Percentiles rank a stretch among this genome's conserved stretches.
Evolutionary conservation across 164 flowering plant genomes (phyloP).

Genomic region (Vitis rotundifolia): DNA sequence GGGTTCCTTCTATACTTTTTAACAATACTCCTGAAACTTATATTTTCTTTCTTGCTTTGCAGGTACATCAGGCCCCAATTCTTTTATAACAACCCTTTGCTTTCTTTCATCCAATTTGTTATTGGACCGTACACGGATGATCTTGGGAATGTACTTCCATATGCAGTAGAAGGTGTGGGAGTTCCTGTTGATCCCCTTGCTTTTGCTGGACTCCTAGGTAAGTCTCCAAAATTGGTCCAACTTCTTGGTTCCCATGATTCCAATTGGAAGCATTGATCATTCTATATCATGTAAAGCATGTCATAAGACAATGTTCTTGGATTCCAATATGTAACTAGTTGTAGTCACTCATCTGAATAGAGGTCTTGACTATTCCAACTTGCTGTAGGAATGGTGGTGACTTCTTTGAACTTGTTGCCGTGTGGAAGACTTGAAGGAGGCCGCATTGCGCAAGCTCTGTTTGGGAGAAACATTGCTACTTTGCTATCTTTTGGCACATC

Average conservation of each 20-base stretch:
- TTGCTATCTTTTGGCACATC: conserved; percentile 80
- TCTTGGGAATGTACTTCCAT: conserved; percentile 92
- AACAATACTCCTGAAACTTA: not conserved
- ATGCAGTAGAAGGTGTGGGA: conserved; percentile 97
- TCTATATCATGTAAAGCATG: too few relatives aligned
- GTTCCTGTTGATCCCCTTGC: conserved; percentile 98
- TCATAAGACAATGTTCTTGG: too few relatives aligned
- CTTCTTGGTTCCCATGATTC: not conserved
- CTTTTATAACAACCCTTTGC: conserved; percentile 85
- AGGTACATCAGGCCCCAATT: conserved; percentile 96
- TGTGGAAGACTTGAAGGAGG: conserved; percentile 98
- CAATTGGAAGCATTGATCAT: too few relatives aligned
- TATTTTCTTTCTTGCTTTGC: conserved; percentile 22
- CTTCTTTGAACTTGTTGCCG: conserved; percentile 86
- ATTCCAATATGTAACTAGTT: too few relatives aligned
- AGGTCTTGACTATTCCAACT: not conserved
- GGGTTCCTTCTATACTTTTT: not conserved
- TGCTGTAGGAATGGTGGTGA: conserved; percentile 88
- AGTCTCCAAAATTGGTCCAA: conserved; percentile 14
- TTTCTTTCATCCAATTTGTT: conserved; percentile 83
- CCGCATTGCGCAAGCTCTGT: conserved; percentile 92
- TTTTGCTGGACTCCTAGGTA: conserved; percentile 92
- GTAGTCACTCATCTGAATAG: not conserved
- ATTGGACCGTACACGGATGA: conserved; percentile 95
- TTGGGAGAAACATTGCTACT: conserved; percentile 71